A percentile compares a stretch with the other conserved stretches of the same genome.
phyloP scores from a whole-genome alignment of 1,139 yeast genomes.

The Geotrichum histeridarum region DNA sequence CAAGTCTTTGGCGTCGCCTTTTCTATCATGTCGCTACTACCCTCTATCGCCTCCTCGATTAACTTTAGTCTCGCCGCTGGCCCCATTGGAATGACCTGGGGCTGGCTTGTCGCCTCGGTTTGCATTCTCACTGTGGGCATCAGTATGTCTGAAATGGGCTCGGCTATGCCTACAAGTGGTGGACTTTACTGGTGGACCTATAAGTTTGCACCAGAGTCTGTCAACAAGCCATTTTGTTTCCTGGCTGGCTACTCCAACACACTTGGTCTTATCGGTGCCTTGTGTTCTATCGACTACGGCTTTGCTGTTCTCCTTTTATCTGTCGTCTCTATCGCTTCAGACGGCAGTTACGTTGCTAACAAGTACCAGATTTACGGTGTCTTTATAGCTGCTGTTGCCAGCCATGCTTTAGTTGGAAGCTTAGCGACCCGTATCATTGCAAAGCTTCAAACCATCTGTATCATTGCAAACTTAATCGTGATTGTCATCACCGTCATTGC shows the following conservation, averaged over 20 bases:
- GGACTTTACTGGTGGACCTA: conserved; percentile 55
- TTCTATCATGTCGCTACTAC: conserved; percentile 65
- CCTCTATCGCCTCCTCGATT: conserved; percentile 50
- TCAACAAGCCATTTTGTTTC: conserved; percentile 46
- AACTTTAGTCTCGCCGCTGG: conserved; percentile 47
- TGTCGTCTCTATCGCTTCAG: conserved; percentile 46
- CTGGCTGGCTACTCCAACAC: conserved; percentile 59
- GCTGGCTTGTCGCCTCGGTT: conserved; percentile 53
- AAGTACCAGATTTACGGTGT: conserved; percentile 50
- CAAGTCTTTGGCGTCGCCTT: conserved; percentile 55
- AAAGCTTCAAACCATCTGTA: conserved; percentile 55
- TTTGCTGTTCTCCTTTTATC: conserved; percentile 52
- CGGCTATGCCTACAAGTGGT: conserved; percentile 67
- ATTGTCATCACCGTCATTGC: conserved; percentile 61
- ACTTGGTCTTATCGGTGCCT: conserved; percentile 53
- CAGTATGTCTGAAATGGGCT: conserved; percentile 57
- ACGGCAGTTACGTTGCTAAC: conserved; percentile 43
- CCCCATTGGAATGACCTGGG: conserved; percentile 58
- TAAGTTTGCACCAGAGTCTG: conserved; percentile 48
- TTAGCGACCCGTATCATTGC: conserved; percentile 52
- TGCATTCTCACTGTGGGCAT: conserved; percentile 49
- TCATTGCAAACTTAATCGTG: conserved; percentile 50
- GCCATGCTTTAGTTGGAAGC: conserved; percentile 47
- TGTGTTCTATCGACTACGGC: conserved; percentile 57
- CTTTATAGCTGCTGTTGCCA: conserved; percentile 48